A percentile compares a stretch with the other conserved stretches of the same genome.
phyloP scores from a whole-genome alignment of 345 rosid genomes.

The Triadica sebifera region DNA sequence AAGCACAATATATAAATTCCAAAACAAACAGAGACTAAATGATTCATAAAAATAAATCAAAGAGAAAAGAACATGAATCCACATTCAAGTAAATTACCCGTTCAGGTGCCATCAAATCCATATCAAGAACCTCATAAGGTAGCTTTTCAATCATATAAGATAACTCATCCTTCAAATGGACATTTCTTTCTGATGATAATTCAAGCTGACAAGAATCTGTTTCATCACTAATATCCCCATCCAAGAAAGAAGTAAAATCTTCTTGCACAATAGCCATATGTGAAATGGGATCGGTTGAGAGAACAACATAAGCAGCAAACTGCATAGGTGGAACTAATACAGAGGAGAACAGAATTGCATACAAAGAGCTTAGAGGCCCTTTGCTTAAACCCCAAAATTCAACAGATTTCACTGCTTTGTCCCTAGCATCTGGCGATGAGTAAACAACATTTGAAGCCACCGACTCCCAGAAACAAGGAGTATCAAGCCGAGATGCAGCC shows the following conservation, averaged over 20 bases:
- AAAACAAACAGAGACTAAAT: neutral
- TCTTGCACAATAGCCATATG: slow-evolving; percentile 58
- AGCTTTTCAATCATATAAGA: slow-evolving; percentile 63
- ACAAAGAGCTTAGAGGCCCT: slow-evolving; percentile 77
- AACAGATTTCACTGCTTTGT: slow-evolving; percentile 78
- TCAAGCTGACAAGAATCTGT: slow-evolving; percentile 39
- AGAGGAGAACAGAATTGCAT: slow-evolving; percentile 74
- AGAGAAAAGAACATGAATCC: slow-evolving; percentile 1
- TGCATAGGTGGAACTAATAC: slow-evolving; percentile 62
- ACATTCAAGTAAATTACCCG: slow-evolving; percentile 52
- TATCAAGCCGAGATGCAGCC: slow-evolving; percentile 55
- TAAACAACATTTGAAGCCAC: slow-evolving; percentile 62
- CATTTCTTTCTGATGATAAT: slow-evolving; percentile 51
- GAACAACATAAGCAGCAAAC: slow-evolving; percentile 76
- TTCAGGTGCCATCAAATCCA: slow-evolving; percentile 59
- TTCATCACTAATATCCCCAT: slow-evolving; percentile 36
- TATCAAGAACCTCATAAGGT: slow-evolving; percentile 63
- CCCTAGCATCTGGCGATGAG: slow-evolving; percentile 63
- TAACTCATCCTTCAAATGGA: slow-evolving; percentile 65
- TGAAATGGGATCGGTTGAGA: slow-evolving; percentile 79
- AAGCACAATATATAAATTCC: neutral
- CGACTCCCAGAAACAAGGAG: slow-evolving; percentile 69
- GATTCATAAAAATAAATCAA: neutral
- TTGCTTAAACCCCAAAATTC: slow-evolving; percentile 87
- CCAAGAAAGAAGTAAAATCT: slow-evolving; percentile 32